Evolutionary conservation across 768 basidiomycete genomes (phyloP).

Genomic region (Saitozyma sp.): DNA sequence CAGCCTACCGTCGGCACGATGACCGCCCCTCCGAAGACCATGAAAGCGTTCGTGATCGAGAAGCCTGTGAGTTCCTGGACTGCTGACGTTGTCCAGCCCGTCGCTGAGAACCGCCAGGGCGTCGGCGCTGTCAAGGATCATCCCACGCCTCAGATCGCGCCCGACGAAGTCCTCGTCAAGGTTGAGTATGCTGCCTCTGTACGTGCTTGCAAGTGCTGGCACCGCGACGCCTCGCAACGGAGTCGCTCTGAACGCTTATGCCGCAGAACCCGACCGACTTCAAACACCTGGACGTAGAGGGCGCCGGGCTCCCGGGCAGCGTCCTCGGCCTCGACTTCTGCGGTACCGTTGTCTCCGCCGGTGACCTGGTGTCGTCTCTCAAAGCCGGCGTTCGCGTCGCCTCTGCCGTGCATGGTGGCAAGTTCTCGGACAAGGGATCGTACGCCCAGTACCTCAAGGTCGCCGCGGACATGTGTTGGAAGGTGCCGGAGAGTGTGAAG

Average conservation of each 20-base stretch:
- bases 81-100: too few species aligned
- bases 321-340: constrained; percentile 41
- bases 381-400: constrained; percentile 36
- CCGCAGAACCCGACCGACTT: constrained; percentile 32
- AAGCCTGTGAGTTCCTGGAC: constrained; percentile 12
- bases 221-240: background rate
- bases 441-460: constrained; percentile 35
- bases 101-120: background rate
- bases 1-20: too few species aligned
- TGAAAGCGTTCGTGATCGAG: constrained; percentile 31
- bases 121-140: constrained; percentile 8
- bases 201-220: constrained; percentile 7
- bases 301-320: constrained; percentile 12
- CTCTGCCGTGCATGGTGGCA: constrained; percentile 37
- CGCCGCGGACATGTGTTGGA: constrained; percentile 22
- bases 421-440: constrained; percentile 24
- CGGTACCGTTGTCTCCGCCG: constrained; percentile 31
- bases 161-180: constrained; percentile 43
- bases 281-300: constrained; percentile 20
- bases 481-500: constrained; percentile 25
- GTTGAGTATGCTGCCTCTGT: constrained; percentile 35
- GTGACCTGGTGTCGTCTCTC: constrained; percentile 8
- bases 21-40: constrained; percentile 17
- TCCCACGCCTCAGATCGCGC: constrained; percentile 19
- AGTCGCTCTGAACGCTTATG: background rate